Evolutionary conservation across 2,329 filamentous ascomycete genomes (phyloP), one percentile per base, ranked within the genome.

Genomic region (Mariannaea sp.): DNA sequence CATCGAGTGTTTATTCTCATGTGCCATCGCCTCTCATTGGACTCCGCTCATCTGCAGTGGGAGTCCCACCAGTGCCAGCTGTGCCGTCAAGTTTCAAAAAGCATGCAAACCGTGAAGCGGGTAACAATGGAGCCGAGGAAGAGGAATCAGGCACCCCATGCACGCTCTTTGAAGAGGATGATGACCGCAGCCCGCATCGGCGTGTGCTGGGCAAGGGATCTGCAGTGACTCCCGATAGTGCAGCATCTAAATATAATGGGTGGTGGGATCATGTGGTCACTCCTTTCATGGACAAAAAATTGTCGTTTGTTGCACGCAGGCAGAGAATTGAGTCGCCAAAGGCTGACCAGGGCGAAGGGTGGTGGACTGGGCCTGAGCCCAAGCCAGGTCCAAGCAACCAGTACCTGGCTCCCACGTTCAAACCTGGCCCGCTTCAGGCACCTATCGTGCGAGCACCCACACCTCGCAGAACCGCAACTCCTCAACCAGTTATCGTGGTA

Each of bases 241-340:
- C 81, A 22, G 79, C 76, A 35, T 80, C 82, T 9, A 79, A 78
- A 49, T 87, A 86, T 20, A 78, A 80, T 55, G 88, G 88, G 16
- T 92, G 88, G 88, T 92, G 88, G 88, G 89, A 90, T 63, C 80
- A 89, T 59, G 83, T 92, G 49, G 86, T 82, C 7, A 89, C 88
- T 1, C 88, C 88, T 0, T 91, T 91, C 64, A 63, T 72, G 13
- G 76, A 80, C 64, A 78, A 61, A 64, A 71, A 61, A 43, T 62
- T 73, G 12, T 78, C 76, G 30, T 77, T 80, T 17, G 72, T 75
- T 40, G 73, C 71, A 40, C 71, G 72, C 40, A 71, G 65, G 61
- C 51, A 69, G 43, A 70, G 66, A 48, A 47, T 58, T 20, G 68
- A 70, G 16, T 71, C 70, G 8, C 67, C 71, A 9, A 65, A 56